These are phyloP conservation scores for Saksenaea oblongispora DNA, from an alignment of 371 early-diverging fungal species.

Conservation along the genomic window DNA sequence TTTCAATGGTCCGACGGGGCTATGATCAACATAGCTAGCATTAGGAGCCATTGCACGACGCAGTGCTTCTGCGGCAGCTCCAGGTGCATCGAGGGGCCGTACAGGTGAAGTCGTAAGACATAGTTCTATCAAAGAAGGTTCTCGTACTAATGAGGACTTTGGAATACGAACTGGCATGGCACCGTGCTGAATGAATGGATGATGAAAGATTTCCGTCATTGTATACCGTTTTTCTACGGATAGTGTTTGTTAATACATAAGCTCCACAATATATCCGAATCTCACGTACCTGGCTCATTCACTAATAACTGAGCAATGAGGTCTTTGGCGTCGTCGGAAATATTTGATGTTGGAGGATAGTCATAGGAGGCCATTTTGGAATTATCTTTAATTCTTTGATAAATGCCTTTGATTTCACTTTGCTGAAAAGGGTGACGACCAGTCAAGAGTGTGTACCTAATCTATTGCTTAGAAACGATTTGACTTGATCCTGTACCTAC, in stretches of 20 bases:
- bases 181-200: conserved; percentile 50
- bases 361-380: conserved; percentile 67
- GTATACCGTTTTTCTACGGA: conserved; percentile 42
- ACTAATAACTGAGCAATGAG: conserved; percentile 82
- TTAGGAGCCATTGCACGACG: conserved; percentile 15
- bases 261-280: not conserved
- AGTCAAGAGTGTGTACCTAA: conserved; percentile 86
- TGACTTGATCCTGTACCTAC: conserved; percentile 46
- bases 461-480: not conserved
- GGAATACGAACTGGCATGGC: conserved; percentile 41
- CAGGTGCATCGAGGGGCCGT: conserved; percentile 11
- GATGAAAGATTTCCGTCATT: conserved; percentile 36
- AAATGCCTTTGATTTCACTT: conserved; percentile 41
- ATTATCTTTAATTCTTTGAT: conserved; percentile 62
- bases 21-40: conserved; percentile 18
- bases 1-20: conserved; percentile 14
- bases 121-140: conserved; percentile 28
- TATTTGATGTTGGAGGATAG: conserved; percentile 71
- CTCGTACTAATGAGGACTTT: conserved; percentile 17
- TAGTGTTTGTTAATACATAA: not conserved
- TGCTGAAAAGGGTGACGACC: conserved; percentile 98
- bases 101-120: conserved; percentile 5
- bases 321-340: conserved; percentile 75
- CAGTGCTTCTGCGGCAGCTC: conserved; percentile 18
- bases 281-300: conserved; percentile 70